phyloP scores from a whole-genome alignment of 352 stramenopile genomes.

The Elongisporangium senticosum region DNA sequence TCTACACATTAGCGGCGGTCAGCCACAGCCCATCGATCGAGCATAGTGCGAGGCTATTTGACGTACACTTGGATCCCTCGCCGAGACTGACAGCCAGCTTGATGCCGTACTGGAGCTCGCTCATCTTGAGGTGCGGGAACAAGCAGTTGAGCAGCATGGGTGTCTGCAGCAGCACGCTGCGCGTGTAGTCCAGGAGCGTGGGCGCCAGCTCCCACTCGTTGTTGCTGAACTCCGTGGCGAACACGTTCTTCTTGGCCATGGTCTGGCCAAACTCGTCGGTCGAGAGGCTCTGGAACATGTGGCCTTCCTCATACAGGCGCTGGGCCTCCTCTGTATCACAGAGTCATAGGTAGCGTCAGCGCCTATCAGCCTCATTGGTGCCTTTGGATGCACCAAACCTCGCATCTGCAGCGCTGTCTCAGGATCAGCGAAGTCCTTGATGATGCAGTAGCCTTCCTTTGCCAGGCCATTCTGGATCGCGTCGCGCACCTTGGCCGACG shows the following conservation, averaged over 20 bases:
- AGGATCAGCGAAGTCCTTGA: constrained; percentile 31
- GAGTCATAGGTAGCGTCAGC: neutral
- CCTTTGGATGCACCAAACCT: constrained; percentile 6
- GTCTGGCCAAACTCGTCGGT: constrained; percentile 32
- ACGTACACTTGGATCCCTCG: constrained; percentile 41
- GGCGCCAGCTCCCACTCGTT: constrained; percentile 46
- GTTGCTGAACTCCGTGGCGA: constrained; percentile 39
- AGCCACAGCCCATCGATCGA: neutral
- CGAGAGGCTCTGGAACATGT: constrained; percentile 50
- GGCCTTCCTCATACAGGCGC: constrained; percentile 33
- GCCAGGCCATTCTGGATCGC: constrained; percentile 31
- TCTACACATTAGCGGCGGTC: constrained; percentile 14
- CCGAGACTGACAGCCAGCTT: constrained; percentile 49
- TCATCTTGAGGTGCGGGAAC: constrained; percentile 46
- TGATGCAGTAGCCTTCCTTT: constrained; percentile 33
- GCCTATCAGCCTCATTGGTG: too few relatives aligned
- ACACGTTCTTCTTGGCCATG: constrained; percentile 43
- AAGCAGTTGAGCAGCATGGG: constrained; percentile 38
- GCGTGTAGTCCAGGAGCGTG: constrained; percentile 44
- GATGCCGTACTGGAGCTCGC: constrained; percentile 31
- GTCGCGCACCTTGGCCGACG: constrained; percentile 23
- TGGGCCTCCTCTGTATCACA: constrained; percentile 25
- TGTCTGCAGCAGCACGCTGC: constrained; percentile 42
- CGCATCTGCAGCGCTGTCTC: constrained; percentile 35
- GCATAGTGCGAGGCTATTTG: neutral